phyloP scores from a whole-genome alignment of 1,284 basidiomycete species.

The Austroboletus rostrupii region DNA sequence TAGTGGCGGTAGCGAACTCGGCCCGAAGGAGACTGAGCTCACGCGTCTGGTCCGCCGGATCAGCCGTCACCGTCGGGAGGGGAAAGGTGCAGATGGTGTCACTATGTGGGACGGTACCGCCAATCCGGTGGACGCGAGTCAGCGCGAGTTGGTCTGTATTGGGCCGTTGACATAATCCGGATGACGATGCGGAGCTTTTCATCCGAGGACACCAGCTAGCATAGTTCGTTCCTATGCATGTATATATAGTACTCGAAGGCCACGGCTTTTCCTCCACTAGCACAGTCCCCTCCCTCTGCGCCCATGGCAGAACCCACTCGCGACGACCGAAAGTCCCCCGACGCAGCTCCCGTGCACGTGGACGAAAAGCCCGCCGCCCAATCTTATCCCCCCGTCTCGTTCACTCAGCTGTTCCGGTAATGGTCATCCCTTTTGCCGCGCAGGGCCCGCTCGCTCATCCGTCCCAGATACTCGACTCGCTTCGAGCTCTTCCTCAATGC shows the following conservation, averaged over 20 bases:
- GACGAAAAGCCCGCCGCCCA: background rate
- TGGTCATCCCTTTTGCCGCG: background rate
- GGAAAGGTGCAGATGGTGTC: too few species aligned
- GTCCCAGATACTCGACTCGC: slow-evolving; percentile 39
- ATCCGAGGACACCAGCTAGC: too few species aligned
- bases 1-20: too few species aligned
- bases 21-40: too few species aligned
- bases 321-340: background rate
- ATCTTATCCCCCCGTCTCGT: background rate
- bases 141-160: too few species aligned
- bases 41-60: too few species aligned
- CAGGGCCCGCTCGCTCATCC: background rate
- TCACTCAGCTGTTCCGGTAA: background rate
- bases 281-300: background rate
- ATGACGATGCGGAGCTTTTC: too few species aligned
- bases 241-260: background rate
- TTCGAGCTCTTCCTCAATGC: slow-evolving; percentile 60
- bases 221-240: too few species aligned
- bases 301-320: background rate
- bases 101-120: too few species aligned
- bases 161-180: too few species aligned
- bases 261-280: background rate
- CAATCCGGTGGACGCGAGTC: too few species aligned
- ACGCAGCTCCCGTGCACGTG: background rate
- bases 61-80: too few species aligned